Conservation (phyloP, 2,329 filamentous ascomycete species). For the Aspergillus alliaceus region DNA sequence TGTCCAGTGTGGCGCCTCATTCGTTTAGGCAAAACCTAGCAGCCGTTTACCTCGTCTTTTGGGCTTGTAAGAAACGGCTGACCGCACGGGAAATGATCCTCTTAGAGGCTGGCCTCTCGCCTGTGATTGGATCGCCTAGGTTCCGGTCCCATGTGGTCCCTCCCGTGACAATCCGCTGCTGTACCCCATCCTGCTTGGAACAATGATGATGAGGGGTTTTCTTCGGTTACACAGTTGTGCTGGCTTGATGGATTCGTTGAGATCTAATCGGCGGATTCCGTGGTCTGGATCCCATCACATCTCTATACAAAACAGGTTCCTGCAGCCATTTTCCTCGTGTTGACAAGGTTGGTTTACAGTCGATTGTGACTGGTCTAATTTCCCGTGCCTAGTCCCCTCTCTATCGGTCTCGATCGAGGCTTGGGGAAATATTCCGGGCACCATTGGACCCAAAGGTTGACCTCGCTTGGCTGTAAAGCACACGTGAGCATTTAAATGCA, state of each 20-base stretch:
- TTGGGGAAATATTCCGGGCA: not conserved
- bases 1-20: constrained; percentile 1
- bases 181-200: constrained; percentile 5
- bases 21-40: constrained; percentile 6
- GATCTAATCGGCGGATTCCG: not conserved
- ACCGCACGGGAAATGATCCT: constrained; percentile 12
- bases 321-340: not conserved
- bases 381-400: not conserved
- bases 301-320: not conserved
- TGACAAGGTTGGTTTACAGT: not conserved
- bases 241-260: not conserved
- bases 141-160: constrained; percentile 9
- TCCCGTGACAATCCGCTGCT: constrained; percentile 11
- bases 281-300: not conserved
- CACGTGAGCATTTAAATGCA: constrained; percentile 22
- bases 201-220: not conserved
- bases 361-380: not conserved
- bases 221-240: not conserved
- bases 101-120: not conserved
- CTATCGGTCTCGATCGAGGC: not conserved
- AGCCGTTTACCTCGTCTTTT: constrained; percentile 6
- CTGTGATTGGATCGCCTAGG: constrained; percentile 2
- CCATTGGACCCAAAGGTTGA: not conserved
- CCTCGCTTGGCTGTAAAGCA: constrained; percentile 8
- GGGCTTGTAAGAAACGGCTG: not conserved